Evolutionary conservation across 441 rosid species (phyloP).

Genomic region (Pelargonium citronellum): DNA sequence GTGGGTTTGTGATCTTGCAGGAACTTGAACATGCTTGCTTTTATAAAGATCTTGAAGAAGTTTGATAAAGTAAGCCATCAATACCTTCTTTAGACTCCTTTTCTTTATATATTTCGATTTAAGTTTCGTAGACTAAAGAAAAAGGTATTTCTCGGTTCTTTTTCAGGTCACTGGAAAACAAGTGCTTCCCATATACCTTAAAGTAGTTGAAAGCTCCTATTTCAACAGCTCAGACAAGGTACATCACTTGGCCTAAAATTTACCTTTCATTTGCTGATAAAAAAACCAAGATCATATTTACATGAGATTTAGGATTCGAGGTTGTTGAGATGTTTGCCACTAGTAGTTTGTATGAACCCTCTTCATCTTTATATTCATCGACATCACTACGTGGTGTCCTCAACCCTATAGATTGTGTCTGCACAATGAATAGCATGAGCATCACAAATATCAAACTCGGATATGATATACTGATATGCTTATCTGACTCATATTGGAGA

Average conservation of each 20-base stretch:
- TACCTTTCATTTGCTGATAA: too few relatives aligned
- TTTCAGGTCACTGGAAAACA: constrained; percentile 76
- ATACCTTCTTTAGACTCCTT: not conserved
- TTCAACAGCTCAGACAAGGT: constrained; percentile 94
- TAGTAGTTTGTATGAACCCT: too few relatives aligned
- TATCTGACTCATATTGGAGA: too few relatives aligned
- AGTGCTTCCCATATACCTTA: constrained; percentile 79
- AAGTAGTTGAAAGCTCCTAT: constrained; percentile 88
- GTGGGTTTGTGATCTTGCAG: constrained; percentile 30
- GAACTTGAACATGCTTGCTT: constrained; percentile 95
- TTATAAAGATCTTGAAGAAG: constrained; percentile 87
- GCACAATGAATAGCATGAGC: too few relatives aligned
- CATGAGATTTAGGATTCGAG: too few relatives aligned
- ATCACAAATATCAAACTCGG: constrained; percentile 14
- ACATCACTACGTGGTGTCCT: too few relatives aligned
- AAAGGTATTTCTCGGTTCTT: constrained; percentile 6
- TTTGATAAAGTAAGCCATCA: constrained; percentile 64
- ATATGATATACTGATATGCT: constrained; percentile 33
- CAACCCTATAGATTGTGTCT: too few relatives aligned
- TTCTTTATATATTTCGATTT: constrained; percentile 14
- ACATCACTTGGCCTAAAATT: too few relatives aligned
- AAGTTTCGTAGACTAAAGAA: constrained; percentile 10
- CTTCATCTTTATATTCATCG: too few relatives aligned
- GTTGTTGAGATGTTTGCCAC: too few relatives aligned
- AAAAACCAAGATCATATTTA: too few relatives aligned